These are phyloP conservation scores for Sporothrix inflata DNA, from an alignment of 2,329 filamentous ascomycete genomes.

Conservation along the genomic window DNA sequence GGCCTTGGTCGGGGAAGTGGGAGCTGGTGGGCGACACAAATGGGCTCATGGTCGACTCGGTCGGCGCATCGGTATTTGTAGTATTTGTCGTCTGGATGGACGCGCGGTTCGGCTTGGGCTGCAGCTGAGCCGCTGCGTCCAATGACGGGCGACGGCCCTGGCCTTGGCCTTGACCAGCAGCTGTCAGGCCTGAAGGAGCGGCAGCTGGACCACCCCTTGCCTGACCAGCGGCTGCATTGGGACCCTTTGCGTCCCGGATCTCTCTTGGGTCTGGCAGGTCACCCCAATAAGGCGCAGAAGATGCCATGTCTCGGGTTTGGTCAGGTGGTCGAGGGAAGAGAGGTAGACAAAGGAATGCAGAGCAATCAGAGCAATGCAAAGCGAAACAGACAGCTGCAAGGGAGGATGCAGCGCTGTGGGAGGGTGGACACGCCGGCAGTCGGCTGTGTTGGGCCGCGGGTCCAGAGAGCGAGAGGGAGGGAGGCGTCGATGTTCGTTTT, in stretches of 20 bases:
- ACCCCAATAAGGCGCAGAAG: conserved; percentile 59
- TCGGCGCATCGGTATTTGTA: conserved; percentile 56
- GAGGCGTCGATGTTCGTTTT: not conserved
- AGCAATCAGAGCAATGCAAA: conserved; percentile 4
- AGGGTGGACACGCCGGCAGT: conserved; percentile 12
- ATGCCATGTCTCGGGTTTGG: conserved; percentile 45
- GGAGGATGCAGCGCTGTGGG: not conserved
- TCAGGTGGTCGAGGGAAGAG: conserved; percentile 28
- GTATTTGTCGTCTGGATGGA: conserved; percentile 61
- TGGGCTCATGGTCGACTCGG: conserved; percentile 63
- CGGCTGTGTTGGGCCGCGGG: conserved; percentile 16
- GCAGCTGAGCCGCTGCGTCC: conserved; percentile 44
- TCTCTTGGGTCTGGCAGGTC: conserved; percentile 52
- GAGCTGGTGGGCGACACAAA: conserved; percentile 58
- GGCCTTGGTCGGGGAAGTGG: conserved; percentile 54
- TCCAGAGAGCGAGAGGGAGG: not conserved
- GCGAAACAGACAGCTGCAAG: conserved; percentile 17
- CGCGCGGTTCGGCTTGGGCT: conserved; percentile 53
- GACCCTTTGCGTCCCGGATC: conserved; percentile 40
- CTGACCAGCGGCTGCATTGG: conserved; percentile 45
- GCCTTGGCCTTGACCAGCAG: conserved; percentile 29
- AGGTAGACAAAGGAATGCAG: conserved; percentile 15
- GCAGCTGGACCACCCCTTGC: conserved; percentile 35
- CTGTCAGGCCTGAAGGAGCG: conserved; percentile 25
- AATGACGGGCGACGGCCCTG: conserved; percentile 41